Evolutionary conservation across 768 basidiomycete species (phyloP).

Genomic region (Tricholoma terreum): DNA sequence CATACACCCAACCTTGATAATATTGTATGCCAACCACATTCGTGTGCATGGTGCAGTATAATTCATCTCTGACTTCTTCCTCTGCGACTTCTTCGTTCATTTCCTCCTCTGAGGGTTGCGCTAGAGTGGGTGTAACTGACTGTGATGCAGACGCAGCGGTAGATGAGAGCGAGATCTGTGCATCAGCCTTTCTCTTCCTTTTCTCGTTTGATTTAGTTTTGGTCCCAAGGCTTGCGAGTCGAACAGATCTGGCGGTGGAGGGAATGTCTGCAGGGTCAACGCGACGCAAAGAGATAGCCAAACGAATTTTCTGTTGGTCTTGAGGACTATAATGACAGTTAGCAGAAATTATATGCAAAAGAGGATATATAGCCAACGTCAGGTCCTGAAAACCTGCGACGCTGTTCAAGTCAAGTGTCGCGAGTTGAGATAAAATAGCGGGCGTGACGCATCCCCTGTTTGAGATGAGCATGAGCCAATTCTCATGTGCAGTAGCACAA

Average conservation of each 20-base stretch:
- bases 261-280: slow-evolving; percentile 62
- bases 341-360: not conserved
- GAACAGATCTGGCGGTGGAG: slow-evolving; percentile 31
- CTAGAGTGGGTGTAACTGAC: slow-evolving; percentile 7
- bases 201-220: slow-evolving; percentile 30
- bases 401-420: slow-evolving; percentile 36
- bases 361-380: slow-evolving; percentile 35
- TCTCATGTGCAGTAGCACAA: not conserved
- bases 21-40: slow-evolving; percentile 84
- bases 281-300: slow-evolving; percentile 51
- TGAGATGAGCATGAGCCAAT: slow-evolving; percentile 22
- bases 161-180: not conserved
- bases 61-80: slow-evolving; percentile 58
- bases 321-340: slow-evolving; percentile 35
- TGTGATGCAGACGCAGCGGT: not conserved
- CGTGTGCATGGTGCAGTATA: slow-evolving; percentile 56
- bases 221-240: slow-evolving; percentile 1
- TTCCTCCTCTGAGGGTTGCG: slow-evolving; percentile 34
- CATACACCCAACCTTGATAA: slow-evolving; percentile 51
- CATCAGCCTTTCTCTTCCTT: slow-evolving; percentile 42
- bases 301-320: slow-evolving; percentile 62
- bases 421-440: slow-evolving; percentile 49
- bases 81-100: slow-evolving; percentile 41
- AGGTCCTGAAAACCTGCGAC: slow-evolving; percentile 52
- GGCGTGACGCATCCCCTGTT: slow-evolving; percentile 69